Base-by-base conservation (phyloP, 2,329 filamentous ascomycete genomes). In the Verticillium dahliae region DNA sequence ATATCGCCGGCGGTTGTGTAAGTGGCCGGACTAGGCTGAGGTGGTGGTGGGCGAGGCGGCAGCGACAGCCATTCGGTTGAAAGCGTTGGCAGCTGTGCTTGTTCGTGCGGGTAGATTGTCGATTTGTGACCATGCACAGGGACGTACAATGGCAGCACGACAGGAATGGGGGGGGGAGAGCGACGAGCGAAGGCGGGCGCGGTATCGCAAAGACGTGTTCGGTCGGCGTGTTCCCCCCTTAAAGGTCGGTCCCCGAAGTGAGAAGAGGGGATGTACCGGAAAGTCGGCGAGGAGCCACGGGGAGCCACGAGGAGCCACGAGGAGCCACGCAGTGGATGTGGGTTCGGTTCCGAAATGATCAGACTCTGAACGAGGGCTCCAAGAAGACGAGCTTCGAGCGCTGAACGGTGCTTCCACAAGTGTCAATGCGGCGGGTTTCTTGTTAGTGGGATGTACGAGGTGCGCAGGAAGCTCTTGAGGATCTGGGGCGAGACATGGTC, bases 401-500 rank as follows among this genome's bases (percentile, higher is more conserved):
- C 18, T 27, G 15, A 27, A 27, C 22, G 45, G 45, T 11, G n/a
- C 9, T 52, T n/a, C 6, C 45, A 18, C 45, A 22, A 22, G 18
- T 18, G 45, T 52, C 45, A 52, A 27, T 52, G 45, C 45, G 45
- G 45, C 22, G 15, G 45, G 9, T 10, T 52, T 10, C 11, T 22
- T 11, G n/a, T 50, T 52, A 52, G 45, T 27, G 45, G 35, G 45
- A 22, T 52, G 45, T 7, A 10, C n/a, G 45, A 52, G 10, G 45
- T 27, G 45, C n/a, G 18, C 22, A 27, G 45, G 45, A 52, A 52
- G 45, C n/a, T 52, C 45, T 52, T 18, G 45, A 52, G 45, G 18
- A 52, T 52, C 62, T 62, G 62, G 64, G 69, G 70, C 69, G 71
- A 78, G 74, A 77, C 76, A 78, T 76, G 72, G 72, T 72, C 72